phyloP scores from a whole-genome alignment of 352 stramenopile genomes.

The Globisporangium solare region DNA sequence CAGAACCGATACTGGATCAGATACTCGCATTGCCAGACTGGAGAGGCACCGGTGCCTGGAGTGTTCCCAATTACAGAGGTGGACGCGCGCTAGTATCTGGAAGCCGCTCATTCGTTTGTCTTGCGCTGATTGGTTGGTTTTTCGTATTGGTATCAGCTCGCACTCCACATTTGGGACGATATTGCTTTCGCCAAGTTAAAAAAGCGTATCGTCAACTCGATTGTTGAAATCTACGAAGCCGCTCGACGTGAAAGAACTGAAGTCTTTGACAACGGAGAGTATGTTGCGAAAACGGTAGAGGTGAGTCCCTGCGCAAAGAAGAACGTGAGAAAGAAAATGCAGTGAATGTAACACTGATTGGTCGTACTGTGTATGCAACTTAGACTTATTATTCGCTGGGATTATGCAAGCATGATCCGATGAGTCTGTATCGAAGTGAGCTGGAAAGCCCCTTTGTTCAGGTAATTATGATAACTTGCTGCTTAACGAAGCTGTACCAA shows the following conservation, averaged over 20 bases:
- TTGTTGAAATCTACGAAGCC: constrained; percentile 63
- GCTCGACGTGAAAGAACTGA: constrained; percentile 49
- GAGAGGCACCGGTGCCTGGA: constrained; percentile 73
- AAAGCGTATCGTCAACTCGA: constrained; percentile 51
- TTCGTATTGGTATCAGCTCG: constrained; percentile 34
- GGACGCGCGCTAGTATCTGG: background rate
- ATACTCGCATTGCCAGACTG: constrained; percentile 82
- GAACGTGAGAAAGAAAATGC: background rate
- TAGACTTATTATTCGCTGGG: constrained; percentile 80
- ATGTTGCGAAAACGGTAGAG: constrained; percentile 63
- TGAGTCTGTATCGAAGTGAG: constrained; percentile 79
- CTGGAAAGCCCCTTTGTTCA: constrained; percentile 68
- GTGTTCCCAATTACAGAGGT: constrained; percentile 84
- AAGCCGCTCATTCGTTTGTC: background rate
- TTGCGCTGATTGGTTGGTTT: background rate
- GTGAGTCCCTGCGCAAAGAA: constrained; percentile 21
- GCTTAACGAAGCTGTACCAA: background rate
- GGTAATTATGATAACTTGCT: constrained; percentile 16
- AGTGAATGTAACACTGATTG: background rate
- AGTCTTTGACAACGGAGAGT: constrained; percentile 69
- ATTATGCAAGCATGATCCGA: constrained; percentile 68
- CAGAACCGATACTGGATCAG: constrained; percentile 87
- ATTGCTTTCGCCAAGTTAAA: constrained; percentile 70
- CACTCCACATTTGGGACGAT: constrained; percentile 83
- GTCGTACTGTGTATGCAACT: constrained; percentile 3